phyloP scores from a whole-genome alignment of 1,284 basidiomycete species.

The Cutaneotrichosporon sp. region DNA sequence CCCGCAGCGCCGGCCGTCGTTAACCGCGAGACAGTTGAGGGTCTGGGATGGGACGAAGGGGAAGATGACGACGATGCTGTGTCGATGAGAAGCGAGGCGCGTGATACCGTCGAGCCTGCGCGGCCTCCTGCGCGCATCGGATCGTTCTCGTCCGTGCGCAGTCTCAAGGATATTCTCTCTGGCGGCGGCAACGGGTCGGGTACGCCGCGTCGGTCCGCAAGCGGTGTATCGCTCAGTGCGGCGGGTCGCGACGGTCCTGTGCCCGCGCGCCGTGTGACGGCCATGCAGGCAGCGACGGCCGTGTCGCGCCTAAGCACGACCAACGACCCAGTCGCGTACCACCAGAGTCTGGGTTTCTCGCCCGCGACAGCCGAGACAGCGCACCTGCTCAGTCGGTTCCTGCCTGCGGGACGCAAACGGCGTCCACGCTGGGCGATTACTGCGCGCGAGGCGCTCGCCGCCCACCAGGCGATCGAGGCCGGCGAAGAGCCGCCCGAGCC shows the following conservation, averaged over 20 bases:
- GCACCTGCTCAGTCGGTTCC: slow-evolving; percentile 38
- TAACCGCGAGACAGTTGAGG: slow-evolving; percentile 31
- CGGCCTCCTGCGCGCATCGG: slow-evolving; percentile 5
- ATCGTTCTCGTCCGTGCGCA: slow-evolving; percentile 25
- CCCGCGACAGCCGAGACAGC: slow-evolving; percentile 33
- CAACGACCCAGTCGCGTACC: slow-evolving; percentile 36
- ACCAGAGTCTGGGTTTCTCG: slow-evolving; percentile 34
- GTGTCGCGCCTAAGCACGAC: slow-evolving; percentile 33
- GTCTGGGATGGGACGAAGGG: slow-evolving; percentile 30
- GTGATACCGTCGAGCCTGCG: too few relatives aligned
- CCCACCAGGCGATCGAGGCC: slow-evolving; percentile 9
- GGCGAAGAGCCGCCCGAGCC: slow-evolving; percentile 18
- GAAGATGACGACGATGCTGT: too few relatives aligned
- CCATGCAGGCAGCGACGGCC: slow-evolving; percentile 26
- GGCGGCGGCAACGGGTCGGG: not conserved
- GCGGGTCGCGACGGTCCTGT: not conserved
- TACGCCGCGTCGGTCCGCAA: not conserved
- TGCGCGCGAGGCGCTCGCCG: slow-evolving; percentile 11
- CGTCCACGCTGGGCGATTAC: slow-evolving; percentile 28
- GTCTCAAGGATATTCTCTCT: slow-evolving; percentile 17
- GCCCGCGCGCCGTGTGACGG: slow-evolving; percentile 23
- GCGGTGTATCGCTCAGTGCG: not conserved
- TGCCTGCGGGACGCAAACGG: slow-evolving; percentile 23
- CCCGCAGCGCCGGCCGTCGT: slow-evolving; percentile 41
- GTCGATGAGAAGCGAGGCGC: too few relatives aligned